Percentiles rank a stretch among this genome's conserved stretches.
Evolutionary conservation across 2,329 filamentous ascomycete genomes (phyloP).

Genomic region (Aspergillus pseudoglaucus): DNA sequence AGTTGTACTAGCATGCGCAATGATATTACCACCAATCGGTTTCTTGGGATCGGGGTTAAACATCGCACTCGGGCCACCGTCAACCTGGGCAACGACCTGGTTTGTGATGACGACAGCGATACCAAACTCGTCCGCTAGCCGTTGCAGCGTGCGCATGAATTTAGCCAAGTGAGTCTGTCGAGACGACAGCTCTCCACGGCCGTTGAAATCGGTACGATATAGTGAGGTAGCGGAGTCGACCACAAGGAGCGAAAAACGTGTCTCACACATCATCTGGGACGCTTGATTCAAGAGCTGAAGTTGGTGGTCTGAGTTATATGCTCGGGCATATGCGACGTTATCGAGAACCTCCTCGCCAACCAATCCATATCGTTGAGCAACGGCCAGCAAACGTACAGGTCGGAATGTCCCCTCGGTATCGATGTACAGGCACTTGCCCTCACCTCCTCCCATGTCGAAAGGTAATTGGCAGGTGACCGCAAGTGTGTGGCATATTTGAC

Average conservation of each 20-base stretch:
- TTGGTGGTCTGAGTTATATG: slow-evolving; percentile 98
- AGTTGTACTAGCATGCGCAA: slow-evolving; percentile 94
- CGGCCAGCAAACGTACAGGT: slow-evolving; percentile 81
- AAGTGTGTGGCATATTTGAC: slow-evolving; percentile 97
- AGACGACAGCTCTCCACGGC: slow-evolving; percentile 93
- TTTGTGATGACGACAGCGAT: slow-evolving; percentile 99
- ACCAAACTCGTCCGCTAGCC: slow-evolving; percentile 67
- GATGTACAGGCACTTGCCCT: slow-evolving; percentile 97
- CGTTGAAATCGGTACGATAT: slow-evolving; percentile 93
- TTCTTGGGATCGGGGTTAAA: slow-evolving; percentile 99
- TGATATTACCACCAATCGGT: slow-evolving; percentile 97
- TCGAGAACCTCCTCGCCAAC: slow-evolving; percentile 96
- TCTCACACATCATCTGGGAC: slow-evolving; percentile 98
- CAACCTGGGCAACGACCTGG: slow-evolving; percentile 96
- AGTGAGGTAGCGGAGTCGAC: slow-evolving; percentile 94
- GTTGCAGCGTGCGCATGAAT: slow-evolving; percentile 44
- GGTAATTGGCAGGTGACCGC: slow-evolving; percentile 96
- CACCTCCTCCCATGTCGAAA: slow-evolving; percentile 97
- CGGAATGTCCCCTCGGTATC: slow-evolving; percentile 97
- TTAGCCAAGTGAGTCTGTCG: slow-evolving; percentile 58
- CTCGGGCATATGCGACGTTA: slow-evolving; percentile 95
- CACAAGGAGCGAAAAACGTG: slow-evolving; percentile 87
- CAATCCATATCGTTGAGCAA: slow-evolving; percentile 88
- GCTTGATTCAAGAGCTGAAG: slow-evolving; percentile 91
- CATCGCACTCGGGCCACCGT: slow-evolving; percentile 93